phyloP scores from a whole-genome alignment of 2,329 filamentous ascomycete species.

The Fusarium pseudocircinatum region DNA sequence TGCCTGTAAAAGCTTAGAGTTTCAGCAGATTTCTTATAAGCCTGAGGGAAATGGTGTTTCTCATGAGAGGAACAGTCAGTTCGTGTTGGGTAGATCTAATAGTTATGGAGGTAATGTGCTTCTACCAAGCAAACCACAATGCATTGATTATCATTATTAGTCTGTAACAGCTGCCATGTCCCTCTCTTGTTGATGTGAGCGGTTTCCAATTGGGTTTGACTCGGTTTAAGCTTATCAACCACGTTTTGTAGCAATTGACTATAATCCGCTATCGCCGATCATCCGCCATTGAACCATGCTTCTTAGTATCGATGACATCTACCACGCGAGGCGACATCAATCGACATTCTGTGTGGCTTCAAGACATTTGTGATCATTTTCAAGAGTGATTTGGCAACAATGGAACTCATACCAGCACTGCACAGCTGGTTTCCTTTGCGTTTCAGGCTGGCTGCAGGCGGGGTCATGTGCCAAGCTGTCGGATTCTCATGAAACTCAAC shows the following conservation, averaged over 20 bases:
- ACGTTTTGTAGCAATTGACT: background rate
- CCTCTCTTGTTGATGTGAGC: background rate
- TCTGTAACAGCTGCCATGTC: background rate
- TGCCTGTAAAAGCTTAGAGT: background rate
- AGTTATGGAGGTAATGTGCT: background rate
- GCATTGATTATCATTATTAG: background rate
- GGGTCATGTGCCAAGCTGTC: constrained; percentile 13
- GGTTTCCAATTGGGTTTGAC: background rate
- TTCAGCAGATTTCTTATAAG: background rate
- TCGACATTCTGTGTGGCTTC: background rate
- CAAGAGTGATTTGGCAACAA: background rate
- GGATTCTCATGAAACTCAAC: constrained; percentile 2
- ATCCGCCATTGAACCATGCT: background rate
- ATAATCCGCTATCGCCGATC: background rate
- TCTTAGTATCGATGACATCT: background rate
- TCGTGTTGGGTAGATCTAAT: background rate
- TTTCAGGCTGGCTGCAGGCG: background rate
- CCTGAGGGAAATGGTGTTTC: background rate
- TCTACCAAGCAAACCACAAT: background rate
- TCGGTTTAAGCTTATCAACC: constrained; percentile 17
- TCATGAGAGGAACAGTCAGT: background rate
- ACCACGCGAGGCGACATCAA: background rate
- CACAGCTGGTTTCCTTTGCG: background rate
- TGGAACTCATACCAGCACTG: background rate
- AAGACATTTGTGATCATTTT: background rate